These are phyloP conservation scores for Vaccinium vitisidaea DNA, from an alignment of 148 eudicot genomes.

Conservation along the genomic window DNA sequence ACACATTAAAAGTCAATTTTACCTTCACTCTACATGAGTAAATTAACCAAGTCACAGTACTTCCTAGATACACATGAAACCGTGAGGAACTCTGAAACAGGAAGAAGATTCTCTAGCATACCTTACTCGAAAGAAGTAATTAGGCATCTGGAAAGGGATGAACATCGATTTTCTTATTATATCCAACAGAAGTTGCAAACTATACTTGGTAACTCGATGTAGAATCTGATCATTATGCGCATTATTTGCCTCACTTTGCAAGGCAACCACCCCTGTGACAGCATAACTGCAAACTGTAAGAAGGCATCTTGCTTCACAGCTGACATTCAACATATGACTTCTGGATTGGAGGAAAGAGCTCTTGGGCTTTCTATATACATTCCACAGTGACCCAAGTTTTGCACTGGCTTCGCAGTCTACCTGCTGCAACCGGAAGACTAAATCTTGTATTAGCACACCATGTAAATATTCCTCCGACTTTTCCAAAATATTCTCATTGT, in stretches of 20 bases:
- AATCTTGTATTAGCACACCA: constrained; percentile 45
- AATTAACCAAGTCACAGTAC: not conserved
- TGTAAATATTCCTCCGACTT: constrained; percentile 35
- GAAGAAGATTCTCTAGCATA: constrained; percentile 27
- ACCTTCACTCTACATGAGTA: not conserved
- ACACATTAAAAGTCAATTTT: not conserved
- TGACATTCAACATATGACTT: constrained; percentile 30
- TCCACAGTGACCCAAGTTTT: constrained; percentile 47
- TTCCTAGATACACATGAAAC: not conserved
- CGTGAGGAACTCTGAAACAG: not conserved
- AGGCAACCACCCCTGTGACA: constrained; percentile 36
- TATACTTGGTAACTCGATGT: constrained; percentile 21
- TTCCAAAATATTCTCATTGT: constrained; percentile 21
- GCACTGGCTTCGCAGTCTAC: constrained; percentile 47
- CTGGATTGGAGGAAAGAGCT: constrained; percentile 28
- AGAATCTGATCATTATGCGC: constrained; percentile 22
- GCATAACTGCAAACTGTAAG: constrained; percentile 43
- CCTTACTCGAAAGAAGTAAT: constrained; percentile 71
- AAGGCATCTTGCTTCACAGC: constrained; percentile 35
- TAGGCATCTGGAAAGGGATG: constrained; percentile 53
- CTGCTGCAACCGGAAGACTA: constrained; percentile 49
- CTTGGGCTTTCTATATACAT: constrained; percentile 32
- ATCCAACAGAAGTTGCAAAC: constrained; percentile 40
- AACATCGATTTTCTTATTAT: constrained; percentile 44
- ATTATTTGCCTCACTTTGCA: constrained; percentile 35